Base-by-base conservation (phyloP, 2,329 filamentous ascomycete species). In the Juglanconis juglandina region DNA sequence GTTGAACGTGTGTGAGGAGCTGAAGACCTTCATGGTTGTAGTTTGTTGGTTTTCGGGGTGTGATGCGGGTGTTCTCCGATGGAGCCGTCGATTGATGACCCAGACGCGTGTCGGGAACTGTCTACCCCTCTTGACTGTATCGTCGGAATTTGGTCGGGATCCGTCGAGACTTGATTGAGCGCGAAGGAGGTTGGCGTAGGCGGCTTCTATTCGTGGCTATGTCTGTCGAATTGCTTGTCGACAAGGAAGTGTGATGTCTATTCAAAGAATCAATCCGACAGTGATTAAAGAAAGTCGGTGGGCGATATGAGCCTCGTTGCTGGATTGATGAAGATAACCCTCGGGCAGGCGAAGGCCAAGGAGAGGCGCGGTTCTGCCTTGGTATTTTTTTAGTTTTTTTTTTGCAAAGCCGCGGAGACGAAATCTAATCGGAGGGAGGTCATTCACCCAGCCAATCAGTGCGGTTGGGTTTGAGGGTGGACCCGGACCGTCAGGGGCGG, bases 1-100 rank as follows among this genome's bases (percentile, higher is more conserved):
- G 79, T 96, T 85, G 79, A 96, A 99, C 63, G 92, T 92, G 77
- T 92, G 91, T 44, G 82, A 81, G 71, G 92, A 96, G 68, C 91
- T 91, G 72, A 98, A 98, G 77, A 98, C 91, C 84, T 62, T 64
- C 62, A 62, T 62, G 33, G 48, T 57, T 34, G 42, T 14, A n/a
- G 14, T 13, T 10, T 58, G n/a, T 39, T 9, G 35, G 7, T 14
- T 17, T 17, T 55, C 5, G 41, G 32, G n/a, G 14, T 9, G 8
- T 13, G 6, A 10, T 10, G 46, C 24, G 46, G 11, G 30, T 49
- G 24, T 33, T 9, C 24, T 11, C 47, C 2, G 35, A n/a, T 34
- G 17, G 51, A 39, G 24, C n/a, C 35, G 24, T n/a, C 6, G 24
- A 14, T 30, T 17, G 17, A 39, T 37, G 24, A 33, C 17, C 47